Evolutionary conservation across 345 rosid species (phyloP), one percentile per base, ranked within the genome.

Genomic region (Camelina laxa): DNA sequence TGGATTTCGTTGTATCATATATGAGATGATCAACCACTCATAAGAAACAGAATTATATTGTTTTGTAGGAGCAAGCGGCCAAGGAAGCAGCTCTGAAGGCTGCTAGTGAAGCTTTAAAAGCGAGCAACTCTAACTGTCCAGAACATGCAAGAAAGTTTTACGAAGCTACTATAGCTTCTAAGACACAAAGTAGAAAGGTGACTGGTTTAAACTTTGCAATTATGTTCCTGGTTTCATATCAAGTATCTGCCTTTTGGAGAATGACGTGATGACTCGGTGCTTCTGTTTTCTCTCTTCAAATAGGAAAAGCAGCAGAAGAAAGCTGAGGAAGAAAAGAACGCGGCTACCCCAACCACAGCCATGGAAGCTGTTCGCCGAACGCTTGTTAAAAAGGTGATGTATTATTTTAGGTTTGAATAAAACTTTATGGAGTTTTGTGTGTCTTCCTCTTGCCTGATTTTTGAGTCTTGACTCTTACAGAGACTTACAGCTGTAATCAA

Each of bases 221-320:
- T 70, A n/a, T 59, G 44, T 39, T 63, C 41, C 39, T 27, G 7
- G 19, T 10, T 30, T 77, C 21, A 49, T 64, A 44, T 72, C 63
- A 66, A 66, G 61, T 19, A 49, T 67, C 48, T 50, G 67, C 57
- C 60, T 58, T 9, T 1, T 47, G 64, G 45, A 73, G 45, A 41
- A 41, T 30, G 30, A 41, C 22, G n/a, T 27, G 5, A 24, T 22
- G 27, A 8, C 58, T 57, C 10, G 56, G 17, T 42, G 42, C 38
- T 44, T 44, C 27, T 71, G 7, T 24, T 17, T 33, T 48, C 48
- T 48, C 41, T 53, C 49, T 54, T 15, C 12, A 36, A 74, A 69
- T 87, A 92, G 99, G 97, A 90, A 83, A 89, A 68, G 75, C 93
- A 83, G 69, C 91, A 86, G 77, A 95, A 89, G 73, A 85, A 91